These are phyloP conservation scores for Xylariaceae sp. DNA, from an alignment of 2,329 filamentous ascomycete species.

Conservation along the genomic window DNA sequence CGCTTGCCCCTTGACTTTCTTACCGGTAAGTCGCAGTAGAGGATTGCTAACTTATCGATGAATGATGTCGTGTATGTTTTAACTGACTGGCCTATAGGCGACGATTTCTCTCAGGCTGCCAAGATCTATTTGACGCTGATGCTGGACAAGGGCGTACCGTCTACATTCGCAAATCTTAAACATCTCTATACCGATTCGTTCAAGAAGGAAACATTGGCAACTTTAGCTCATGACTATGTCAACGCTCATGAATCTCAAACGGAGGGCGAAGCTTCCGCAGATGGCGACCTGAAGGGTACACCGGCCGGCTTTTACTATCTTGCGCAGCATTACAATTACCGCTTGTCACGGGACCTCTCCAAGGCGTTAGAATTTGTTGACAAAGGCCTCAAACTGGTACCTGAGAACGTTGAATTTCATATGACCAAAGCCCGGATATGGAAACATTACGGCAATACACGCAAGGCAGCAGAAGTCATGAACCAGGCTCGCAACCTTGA, in stretches of 20 bases:
- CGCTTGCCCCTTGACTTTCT: slow-evolving; percentile 88
- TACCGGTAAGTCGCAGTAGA: slow-evolving; percentile 48
- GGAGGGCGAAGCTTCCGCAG: slow-evolving; percentile 43
- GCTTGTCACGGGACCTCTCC: slow-evolving; percentile 74
- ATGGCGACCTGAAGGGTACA: slow-evolving; percentile 57
- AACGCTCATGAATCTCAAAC: slow-evolving; percentile 44
- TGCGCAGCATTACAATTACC: slow-evolving; percentile 94
- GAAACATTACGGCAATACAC: slow-evolving; percentile 79
- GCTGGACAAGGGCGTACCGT: slow-evolving; percentile 89
- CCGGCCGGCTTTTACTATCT: slow-evolving; percentile 87
- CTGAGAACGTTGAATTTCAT: slow-evolving; percentile 81
- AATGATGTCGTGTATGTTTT: not conserved
- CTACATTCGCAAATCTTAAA: slow-evolving; percentile 95
- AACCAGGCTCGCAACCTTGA: slow-evolving; percentile 81
- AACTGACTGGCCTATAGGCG: slow-evolving; percentile 45
- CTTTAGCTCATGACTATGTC: slow-evolving; percentile 75
- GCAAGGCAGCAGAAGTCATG: slow-evolving; percentile 82
- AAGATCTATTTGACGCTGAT: slow-evolving; percentile 76
- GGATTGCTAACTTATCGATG: not conserved
- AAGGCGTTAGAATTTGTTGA: slow-evolving; percentile 82
- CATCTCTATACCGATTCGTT: slow-evolving; percentile 73
- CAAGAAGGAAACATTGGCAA: slow-evolving; percentile 74
- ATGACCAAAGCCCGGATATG: slow-evolving; percentile 94
- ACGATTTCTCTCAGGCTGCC: slow-evolving; percentile 74
- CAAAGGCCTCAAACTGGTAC: slow-evolving; percentile 72